Base-by-base conservation (phyloP, 345 rosid species). In the Euclidium syriacum region DNA sequence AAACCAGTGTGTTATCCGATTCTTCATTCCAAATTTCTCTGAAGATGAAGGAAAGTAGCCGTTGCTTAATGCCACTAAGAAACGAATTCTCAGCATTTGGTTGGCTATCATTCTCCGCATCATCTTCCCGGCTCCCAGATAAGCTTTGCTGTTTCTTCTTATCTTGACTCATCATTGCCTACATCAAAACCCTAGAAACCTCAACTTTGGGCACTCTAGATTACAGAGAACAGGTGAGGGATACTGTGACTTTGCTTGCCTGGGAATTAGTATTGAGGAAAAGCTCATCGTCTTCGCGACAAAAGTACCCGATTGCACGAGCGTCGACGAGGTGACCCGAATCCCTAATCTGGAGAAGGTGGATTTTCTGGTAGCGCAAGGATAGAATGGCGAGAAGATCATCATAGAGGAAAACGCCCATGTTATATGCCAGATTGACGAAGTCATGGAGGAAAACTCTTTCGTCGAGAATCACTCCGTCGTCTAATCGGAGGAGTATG, bases 261-360 rank as follows among this genome's bases (percentile, higher is more conserved):
- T 89, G 95, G 58, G 83, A 59, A 71, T 67, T 81, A 24, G 95
- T 87, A 73, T 77, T 82, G 47, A 94, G 83, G 66, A 94, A 94
- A 68, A 94, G 96, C 61, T 87, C 96, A 43, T 94, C 99, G 64
- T 89, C 97, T 67, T 94, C 97, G 14, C 65, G 90, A 66, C 97
- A 94, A 66, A 81, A 87, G 38, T 82, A 74, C 10, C 97, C 99
- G 38, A 94, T 83, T 19, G 86, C 90, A 63, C 96, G 90, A 26
- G 87, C 83, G 70, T 94, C 85, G 51, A 94, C 99, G 69, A 94
- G 81, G 62, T 79, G 72, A 47, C 97, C 97, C 2, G 87, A 87
- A 64, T 94, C 97, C 70, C 92, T 87, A 67, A 94, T 82, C 79
- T 90, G 97, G 58, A 94, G 82, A 63, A 94, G 74, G 77, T 87